Evolutionary conservation across 2,329 filamentous ascomycete genomes (phyloP).

Genomic region (Penicillium sp.): DNA sequence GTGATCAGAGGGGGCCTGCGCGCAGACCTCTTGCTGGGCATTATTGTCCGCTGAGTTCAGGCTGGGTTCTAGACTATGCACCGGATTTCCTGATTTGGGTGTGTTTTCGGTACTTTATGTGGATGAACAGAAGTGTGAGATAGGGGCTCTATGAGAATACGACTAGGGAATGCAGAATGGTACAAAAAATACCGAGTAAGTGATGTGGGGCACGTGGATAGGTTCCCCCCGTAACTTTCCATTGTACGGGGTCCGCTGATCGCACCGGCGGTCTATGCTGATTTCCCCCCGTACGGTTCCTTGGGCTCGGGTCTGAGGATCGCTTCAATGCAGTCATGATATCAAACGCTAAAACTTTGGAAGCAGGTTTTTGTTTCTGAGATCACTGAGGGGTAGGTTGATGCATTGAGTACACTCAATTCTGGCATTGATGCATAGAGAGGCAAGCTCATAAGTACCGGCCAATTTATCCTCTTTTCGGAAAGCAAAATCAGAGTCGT

Average conservation of each 20-base stretch:
- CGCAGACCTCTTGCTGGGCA: background rate
- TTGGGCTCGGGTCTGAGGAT: background rate
- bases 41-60: background rate
- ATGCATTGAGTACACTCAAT: background rate
- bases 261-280: conserved; percentile 13
- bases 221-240: conserved; percentile 24
- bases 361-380: background rate
- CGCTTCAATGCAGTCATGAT: background rate
- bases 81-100: background rate
- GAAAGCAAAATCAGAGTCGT: too few species aligned
- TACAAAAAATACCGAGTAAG: background rate
- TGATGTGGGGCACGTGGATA: conserved; percentile 7
- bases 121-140: background rate
- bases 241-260: conserved; percentile 19
- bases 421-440: too few species aligned
- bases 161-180: background rate
- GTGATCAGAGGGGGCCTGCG: background rate
- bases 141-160: background rate
- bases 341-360: background rate
- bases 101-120: background rate
- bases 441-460: background rate
- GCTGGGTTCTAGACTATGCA: background rate
- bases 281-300: background rate
- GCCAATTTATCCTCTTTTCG: background rate
- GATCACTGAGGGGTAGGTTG: background rate